A percentile compares a stretch with the other conserved stretches of the same genome.
Evolutionary conservation across 2,329 filamentous ascomycete species (phyloP).

Genomic region (Epichloe uncinata): DNA sequence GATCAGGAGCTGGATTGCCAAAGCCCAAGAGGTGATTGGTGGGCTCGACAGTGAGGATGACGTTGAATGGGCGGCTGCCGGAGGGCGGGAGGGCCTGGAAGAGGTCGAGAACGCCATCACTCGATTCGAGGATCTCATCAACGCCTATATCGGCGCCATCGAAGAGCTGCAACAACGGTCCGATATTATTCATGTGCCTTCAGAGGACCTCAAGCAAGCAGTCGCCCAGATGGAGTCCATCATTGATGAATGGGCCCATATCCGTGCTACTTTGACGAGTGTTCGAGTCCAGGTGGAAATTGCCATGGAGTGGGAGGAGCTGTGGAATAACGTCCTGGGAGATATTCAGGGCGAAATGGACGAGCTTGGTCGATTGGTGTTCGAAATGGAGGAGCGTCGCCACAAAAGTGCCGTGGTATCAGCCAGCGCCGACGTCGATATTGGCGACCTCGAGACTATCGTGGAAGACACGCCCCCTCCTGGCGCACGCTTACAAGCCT

Average conservation of each 20-base stretch:
- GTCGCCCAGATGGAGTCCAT: constrained; percentile 86
- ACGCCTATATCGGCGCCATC: constrained; percentile 88
- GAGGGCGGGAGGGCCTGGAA: constrained; percentile 67
- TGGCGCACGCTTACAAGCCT: constrained; percentile 36
- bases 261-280: constrained; percentile 60
- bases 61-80: constrained; percentile 89
- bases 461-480: constrained; percentile 68
- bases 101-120: constrained; percentile 62
- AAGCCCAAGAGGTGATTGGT: constrained; percentile 77
- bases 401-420: constrained; percentile 62
- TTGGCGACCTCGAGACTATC: constrained; percentile 84
- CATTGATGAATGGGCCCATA: constrained; percentile 69
- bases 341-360: constrained; percentile 86
- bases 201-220: constrained; percentile 58
- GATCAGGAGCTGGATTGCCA: constrained; percentile 86
- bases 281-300: constrained; percentile 89
- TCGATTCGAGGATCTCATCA: constrained; percentile 78
- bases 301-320: constrained; percentile 97
- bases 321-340: constrained; percentile 87
- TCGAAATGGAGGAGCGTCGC: constrained; percentile 94
- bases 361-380: constrained; percentile 65
- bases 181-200: constrained; percentile 60
- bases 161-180: constrained; percentile 71
- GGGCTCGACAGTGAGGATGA: constrained; percentile 92
- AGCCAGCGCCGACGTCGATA: constrained; percentile 54